These are phyloP conservation scores for Wickerhamomyces sp. DNA, from an alignment of 1,139 yeast genomes.

Conservation along the genomic window DNA sequence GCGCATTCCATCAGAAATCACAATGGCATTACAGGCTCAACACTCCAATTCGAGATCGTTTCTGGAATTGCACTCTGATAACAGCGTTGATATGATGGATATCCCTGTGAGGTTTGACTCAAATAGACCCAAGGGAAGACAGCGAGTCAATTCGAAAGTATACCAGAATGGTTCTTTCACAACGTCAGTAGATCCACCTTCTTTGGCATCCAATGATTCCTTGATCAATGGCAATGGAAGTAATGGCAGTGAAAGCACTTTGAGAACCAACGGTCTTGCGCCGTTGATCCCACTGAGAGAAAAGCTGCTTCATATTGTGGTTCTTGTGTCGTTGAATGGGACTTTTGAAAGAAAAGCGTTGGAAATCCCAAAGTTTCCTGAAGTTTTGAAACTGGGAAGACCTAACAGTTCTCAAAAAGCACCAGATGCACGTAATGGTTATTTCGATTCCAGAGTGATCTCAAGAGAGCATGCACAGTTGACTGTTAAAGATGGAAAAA, in stretches of 20 bases:
- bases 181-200: constrained; percentile 1
- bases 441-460: constrained; percentile 87
- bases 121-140: constrained; percentile 11
- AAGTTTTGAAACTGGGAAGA: constrained; percentile 81
- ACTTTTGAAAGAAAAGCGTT: constrained; percentile 79
- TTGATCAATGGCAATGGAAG: not conserved
- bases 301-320: constrained; percentile 42
- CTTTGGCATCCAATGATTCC: not conserved
- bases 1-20: too few relatives aligned
- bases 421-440: constrained; percentile 83
- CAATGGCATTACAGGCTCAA: constrained; percentile 4
- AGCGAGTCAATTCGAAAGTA: constrained; percentile 21
- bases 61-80: not conserved
- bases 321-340: constrained; percentile 70
- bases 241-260: not conserved
- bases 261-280: not conserved
- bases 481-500: constrained; percentile 57
- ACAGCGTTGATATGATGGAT: constrained; percentile 12
- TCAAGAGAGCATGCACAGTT: constrained; percentile 93
- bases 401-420: constrained; percentile 69
- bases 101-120: constrained; percentile 12
- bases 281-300: constrained; percentile 19
- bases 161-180: constrained; percentile 9
- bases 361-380: constrained; percentile 77
- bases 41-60: not conserved